Evolutionary conservation across 2,329 filamentous ascomycete genomes (phyloP).

Genomic region (Tolypocladium amazonense): DNA sequence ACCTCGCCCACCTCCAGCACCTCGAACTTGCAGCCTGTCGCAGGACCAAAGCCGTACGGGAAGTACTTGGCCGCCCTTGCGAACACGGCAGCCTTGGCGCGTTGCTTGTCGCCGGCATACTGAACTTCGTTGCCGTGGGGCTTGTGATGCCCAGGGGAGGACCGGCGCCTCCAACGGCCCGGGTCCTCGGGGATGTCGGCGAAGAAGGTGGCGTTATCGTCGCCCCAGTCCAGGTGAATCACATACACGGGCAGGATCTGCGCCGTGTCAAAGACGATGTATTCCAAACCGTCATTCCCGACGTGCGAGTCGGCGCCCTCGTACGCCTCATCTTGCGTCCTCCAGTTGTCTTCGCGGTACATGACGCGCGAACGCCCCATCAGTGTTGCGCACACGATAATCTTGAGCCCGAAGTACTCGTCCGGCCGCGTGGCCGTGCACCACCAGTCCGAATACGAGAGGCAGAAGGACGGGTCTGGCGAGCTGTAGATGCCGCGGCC

Average conservation of each 20-base stretch:
- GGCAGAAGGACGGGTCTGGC: conserved; percentile 25
- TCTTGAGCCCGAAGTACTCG: conserved; percentile 25
- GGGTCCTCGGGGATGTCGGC: conserved; percentile 1
- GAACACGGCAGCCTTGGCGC: conserved; percentile 21
- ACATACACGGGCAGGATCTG: conserved; percentile 35
- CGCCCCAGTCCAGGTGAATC: conserved; percentile 30
- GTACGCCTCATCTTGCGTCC: conserved; percentile 1
- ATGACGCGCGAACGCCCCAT: conserved; percentile 29
- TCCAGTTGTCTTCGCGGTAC: conserved; percentile 15
- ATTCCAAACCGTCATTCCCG: conserved; percentile 24
- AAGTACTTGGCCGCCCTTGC: conserved; percentile 32
- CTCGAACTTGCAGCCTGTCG: conserved; percentile 28
- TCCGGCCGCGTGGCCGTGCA: conserved; percentile 15
- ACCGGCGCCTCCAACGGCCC: not conserved
- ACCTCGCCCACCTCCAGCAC: conserved; percentile 33
- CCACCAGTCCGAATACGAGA: conserved; percentile 21
- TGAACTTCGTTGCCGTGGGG: not conserved
- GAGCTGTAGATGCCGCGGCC: conserved; percentile 33
- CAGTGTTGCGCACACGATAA: conserved; percentile 33
- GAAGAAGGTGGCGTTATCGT: conserved; percentile 4
- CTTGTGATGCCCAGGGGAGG: not conserved
- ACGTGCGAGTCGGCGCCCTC: conserved; percentile 23
- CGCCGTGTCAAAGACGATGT: conserved; percentile 30
- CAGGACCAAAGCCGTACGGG: conserved; percentile 33
- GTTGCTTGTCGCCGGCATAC: conserved; percentile 22